These are phyloP conservation scores for Zizania palustris DNA, from an alignment of 202 grass and related monocot species.

Conservation along the genomic window DNA sequence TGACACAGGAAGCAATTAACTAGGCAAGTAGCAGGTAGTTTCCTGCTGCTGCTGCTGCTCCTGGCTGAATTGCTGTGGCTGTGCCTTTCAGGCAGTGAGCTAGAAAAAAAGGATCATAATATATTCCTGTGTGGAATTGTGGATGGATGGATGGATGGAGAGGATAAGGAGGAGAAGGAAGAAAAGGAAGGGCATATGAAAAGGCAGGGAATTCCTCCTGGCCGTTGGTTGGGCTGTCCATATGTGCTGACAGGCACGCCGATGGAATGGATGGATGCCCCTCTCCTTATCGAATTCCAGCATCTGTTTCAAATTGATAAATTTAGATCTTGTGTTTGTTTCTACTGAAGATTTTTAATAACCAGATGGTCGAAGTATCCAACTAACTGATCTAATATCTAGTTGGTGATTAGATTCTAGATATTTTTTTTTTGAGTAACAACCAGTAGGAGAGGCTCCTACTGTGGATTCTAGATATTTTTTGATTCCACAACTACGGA, in stretches of 20 bases:
- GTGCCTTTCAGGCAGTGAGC: not conserved
- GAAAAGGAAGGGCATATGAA: slow-evolving; percentile 32
- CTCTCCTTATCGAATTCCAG: not conserved
- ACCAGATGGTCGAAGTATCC: too few relatives aligned
- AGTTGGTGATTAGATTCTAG: too few relatives aligned
- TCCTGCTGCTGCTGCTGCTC: not conserved
- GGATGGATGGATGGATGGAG: slow-evolving; percentile 17
- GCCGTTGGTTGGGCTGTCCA: slow-evolving; percentile 51
- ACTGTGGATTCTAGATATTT: too few relatives aligned
- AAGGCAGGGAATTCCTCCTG: slow-evolving; percentile 41
- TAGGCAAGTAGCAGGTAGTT: not conserved
- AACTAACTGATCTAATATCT: too few relatives aligned
- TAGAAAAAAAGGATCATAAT: not conserved
- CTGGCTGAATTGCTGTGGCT: not conserved
- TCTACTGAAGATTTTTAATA: too few relatives aligned
- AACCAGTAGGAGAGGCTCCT: too few relatives aligned
- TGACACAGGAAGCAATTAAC: not conserved
- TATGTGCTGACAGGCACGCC: not conserved
- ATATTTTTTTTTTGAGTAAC: too few relatives aligned
- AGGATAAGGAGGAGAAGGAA: slow-evolving; percentile 35
- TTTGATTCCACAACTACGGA: too few relatives aligned
- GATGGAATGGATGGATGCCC: not conserved
- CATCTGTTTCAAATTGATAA: not conserved
- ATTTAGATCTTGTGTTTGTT: not conserved
- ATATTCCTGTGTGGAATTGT: not conserved